Evolutionary conservation across 2,329 filamentous ascomycete genomes (phyloP), one percentile per base, ranked within the genome.

Genomic region (Penicillium sp.): DNA sequence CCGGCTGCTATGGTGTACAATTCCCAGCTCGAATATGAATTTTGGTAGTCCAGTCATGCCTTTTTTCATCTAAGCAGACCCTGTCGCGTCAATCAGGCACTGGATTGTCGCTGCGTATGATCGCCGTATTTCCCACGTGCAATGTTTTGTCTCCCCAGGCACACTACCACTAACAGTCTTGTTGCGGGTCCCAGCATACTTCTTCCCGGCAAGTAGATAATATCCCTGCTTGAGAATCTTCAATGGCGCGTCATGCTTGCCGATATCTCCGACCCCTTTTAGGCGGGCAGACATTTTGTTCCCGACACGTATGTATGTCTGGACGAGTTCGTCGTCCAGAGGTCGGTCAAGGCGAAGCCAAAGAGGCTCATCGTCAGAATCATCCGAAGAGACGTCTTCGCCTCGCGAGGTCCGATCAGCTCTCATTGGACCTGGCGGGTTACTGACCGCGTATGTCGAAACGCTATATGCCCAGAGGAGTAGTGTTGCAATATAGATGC

Each of bases 261-360:
- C 7, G 8, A 54, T 54, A 54, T 54, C 39, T 15, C 52, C 52
- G 7, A 54, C 52, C n/a, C 52, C 52, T 5, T 43, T 45, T 3
- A 54, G 11, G 5, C 45, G 52, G 25, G 52, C 52, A 12, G 38
- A 45, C 41, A 54, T 35, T 17, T 54, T 43, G 17, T 37, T 35
- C 17, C 52, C 52, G 7, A 45, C 52, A 25, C 39, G 52, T 14
- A 54, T 45, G 17, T 54, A 54, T 15, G 17, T 54, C 39, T 54
- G 52, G 10, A 54, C 52, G 10, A 54, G 52, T 14, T 54, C 52
- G n/a, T 54, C 52, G 39, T 54, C 52, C 14, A 43, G 22, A n/a
- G 52, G 52, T 25, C 52, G 52, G 31, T 54, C 52, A n/a, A 54
- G 39, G 14, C 25, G 25, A 45, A 54, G 17, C 25, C 14, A 54